Evolutionary conservation across 176 grass and related monocot species (phyloP), one percentile per base, ranked within the genome.

Genomic region (Tuctoria greenei): DNA sequence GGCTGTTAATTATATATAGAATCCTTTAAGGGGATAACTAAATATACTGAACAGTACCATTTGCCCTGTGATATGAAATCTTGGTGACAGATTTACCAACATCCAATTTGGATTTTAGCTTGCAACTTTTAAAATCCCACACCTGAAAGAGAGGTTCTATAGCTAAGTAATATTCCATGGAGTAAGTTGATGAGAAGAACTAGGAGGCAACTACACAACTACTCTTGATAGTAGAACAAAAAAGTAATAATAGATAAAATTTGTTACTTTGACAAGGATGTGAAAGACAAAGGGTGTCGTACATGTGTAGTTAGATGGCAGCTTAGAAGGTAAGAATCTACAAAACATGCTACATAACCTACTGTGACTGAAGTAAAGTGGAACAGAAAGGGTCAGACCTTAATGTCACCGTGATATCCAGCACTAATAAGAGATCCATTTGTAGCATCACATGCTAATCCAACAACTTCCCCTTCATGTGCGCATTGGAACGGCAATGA

Each of bases 391-490:
- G 43, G 25, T 50, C 61, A 51, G 72, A 98, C 95, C 95, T 98
- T 98, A 71, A 98, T 83, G 83, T 95, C 91, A 75, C 91, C 95
- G 69, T 77, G 87, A 39, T 98, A 95, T 76, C 87, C 95, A 74
- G 89, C 86, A 77, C 88, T 98, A 76, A 98, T 98, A 72, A 98
- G 63, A 73, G 78, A 84, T 14, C 79, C 80, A 61, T 98, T 98
- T 81, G 84, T 95, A 76, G 95, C 86, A 80, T 98, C 95, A 63
- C 86, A 98, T 17, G 95, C 86, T 81, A 98, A 74, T 80, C 95
- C 95, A 84, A 94, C 73, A 64, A 98, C 85, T 87, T 95, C 95
- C 6, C 91, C 82, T 35, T 89, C 82, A 86, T 98, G 95, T 77
- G 91, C 95, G 83, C 65, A 79, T 79, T 95, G 82, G 52, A 79